phyloP scores from a whole-genome alignment of 441 rosid species.

The Kokia cookei region DNA sequence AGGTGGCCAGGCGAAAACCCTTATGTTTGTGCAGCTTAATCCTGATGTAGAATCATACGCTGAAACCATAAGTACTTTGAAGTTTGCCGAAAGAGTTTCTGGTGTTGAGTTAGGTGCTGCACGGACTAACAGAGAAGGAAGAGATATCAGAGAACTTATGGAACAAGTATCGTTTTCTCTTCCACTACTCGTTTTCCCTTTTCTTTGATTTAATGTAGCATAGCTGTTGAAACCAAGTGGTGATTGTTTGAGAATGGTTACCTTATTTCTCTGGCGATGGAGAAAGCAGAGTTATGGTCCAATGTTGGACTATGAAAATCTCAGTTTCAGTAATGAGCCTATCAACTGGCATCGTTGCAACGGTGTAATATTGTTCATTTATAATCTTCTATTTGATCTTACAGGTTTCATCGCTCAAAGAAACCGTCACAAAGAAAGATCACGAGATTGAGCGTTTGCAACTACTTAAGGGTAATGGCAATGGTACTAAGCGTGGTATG shows the following conservation, averaged over 20 bases:
- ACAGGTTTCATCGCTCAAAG: constrained; percentile 76
- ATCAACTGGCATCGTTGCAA: neutral
- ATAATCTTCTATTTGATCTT: constrained; percentile 6
- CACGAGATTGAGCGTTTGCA: constrained; percentile 71
- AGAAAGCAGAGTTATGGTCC: neutral
- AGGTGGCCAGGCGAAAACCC: constrained; percentile 99
- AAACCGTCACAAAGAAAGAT: constrained; percentile 68
- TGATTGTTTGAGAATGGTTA: neutral
- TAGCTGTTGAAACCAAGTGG: neutral
- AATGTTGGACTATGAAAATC: neutral
- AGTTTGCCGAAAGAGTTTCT: constrained; percentile 94
- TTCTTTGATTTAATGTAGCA: neutral
- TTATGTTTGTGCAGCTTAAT: constrained; percentile 96
- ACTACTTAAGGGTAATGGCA: constrained; percentile 35
- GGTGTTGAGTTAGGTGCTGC: constrained; percentile 98
- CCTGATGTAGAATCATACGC: constrained; percentile 82
- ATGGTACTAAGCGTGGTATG: constrained; percentile 31
- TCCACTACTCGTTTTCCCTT: neutral
- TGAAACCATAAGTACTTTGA: constrained; percentile 86
- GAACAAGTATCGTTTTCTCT: constrained; percentile 51
- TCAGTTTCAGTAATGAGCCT: neutral
- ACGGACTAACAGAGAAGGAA: constrained; percentile 75
- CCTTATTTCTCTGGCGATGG: neutral
- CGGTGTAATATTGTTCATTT: neutral
- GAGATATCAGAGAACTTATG: constrained; percentile 88